phyloP scores from a whole-genome alignment of 1,284 basidiomycete species.

The Dichomitus squalens region DNA sequence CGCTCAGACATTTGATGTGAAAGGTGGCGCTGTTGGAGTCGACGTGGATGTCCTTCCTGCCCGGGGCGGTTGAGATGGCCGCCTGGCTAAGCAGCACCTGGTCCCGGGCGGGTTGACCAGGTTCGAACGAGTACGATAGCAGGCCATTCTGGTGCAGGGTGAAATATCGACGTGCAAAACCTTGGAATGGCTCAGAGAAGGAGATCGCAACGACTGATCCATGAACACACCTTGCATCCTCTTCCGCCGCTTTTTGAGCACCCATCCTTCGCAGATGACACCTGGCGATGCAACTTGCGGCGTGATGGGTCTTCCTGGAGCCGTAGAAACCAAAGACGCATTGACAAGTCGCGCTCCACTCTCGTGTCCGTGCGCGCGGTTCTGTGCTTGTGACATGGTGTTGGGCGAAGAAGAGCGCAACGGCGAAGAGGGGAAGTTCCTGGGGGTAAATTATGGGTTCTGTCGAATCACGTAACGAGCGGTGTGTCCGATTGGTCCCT shows the following conservation, averaged over 20 bases:
- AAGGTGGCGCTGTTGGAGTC: conserved; percentile 78
- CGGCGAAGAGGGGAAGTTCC: not conserved
- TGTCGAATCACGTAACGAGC: conserved; percentile 12
- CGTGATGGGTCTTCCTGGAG: conserved; percentile 9
- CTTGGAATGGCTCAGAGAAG: conserved; percentile 37
- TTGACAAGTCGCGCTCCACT: conserved; percentile 17
- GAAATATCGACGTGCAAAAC: conserved; percentile 85
- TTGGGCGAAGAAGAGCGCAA: not conserved
- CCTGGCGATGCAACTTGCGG: conserved; percentile 3
- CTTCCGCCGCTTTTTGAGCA: conserved; percentile 81
- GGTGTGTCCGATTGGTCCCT: not conserved
- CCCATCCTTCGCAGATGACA: conserved; percentile 69
- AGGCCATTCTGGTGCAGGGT: conserved; percentile 64
- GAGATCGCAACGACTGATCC: not conserved
- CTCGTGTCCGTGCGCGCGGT: conserved; percentile 1
- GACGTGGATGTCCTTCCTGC: conserved; percentile 75
- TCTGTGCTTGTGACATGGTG: not conserved
- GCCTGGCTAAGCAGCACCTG: conserved; percentile 68
- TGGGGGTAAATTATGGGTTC: not conserved
- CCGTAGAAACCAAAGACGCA: conserved; percentile 17
- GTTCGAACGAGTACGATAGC: conserved; percentile 77
- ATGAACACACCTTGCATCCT: conserved; percentile 73
- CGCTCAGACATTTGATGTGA: conserved; percentile 73
- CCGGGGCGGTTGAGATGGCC: conserved; percentile 70
- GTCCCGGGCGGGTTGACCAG: conserved; percentile 71